Conservation (phyloP, 2,329 filamentous ascomycete species). For the Ceratocystis destructans region DNA sequence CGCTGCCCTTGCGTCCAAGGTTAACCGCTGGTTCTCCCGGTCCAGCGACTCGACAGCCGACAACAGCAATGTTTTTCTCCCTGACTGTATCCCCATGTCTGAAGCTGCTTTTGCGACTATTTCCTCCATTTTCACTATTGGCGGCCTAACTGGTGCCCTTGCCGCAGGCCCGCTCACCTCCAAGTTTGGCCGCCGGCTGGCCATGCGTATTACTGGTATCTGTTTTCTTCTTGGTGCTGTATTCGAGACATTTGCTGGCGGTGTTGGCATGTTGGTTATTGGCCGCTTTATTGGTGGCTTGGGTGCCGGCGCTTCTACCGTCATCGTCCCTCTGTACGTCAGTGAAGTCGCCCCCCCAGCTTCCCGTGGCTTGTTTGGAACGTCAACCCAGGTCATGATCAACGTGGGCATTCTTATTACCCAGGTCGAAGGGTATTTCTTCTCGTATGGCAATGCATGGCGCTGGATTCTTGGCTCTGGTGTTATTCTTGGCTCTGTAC, state of each 20-base stretch:
- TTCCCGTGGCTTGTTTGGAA: conserved; percentile 64
- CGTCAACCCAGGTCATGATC: conserved; percentile 84
- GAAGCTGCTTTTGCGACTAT: conserved; percentile 70
- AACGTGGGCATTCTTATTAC: conserved; percentile 79
- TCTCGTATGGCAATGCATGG: conserved; percentile 71
- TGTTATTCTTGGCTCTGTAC: conserved; percentile 50
- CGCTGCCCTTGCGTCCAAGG: conserved; percentile 26
- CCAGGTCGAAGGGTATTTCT: conserved; percentile 73
- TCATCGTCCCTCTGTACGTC: conserved; percentile 89
- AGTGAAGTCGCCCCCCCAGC: conserved; percentile 71
- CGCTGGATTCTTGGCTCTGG: conserved; percentile 67
- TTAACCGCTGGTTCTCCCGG: conserved; percentile 24
- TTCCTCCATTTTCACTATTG: conserved; percentile 81
- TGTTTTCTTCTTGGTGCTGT: conserved; percentile 65
- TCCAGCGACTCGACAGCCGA: conserved; percentile 22
- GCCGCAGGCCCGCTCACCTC: conserved; percentile 67
- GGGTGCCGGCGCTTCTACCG: conserved; percentile 76
- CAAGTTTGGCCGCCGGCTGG: conserved; percentile 56
- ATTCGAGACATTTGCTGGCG: conserved; percentile 57
- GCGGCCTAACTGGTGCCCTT: conserved; percentile 73
- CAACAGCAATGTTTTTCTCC: conserved; percentile 28
- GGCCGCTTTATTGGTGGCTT: conserved; percentile 71
- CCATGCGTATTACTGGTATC: conserved; percentile 63
- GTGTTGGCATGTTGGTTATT: conserved; percentile 52
- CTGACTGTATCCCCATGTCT: conserved; percentile 81